Evolutionary conservation across 2,329 filamentous ascomycete genomes (phyloP).

Genomic region (Ceratocystis lukuohia): DNA sequence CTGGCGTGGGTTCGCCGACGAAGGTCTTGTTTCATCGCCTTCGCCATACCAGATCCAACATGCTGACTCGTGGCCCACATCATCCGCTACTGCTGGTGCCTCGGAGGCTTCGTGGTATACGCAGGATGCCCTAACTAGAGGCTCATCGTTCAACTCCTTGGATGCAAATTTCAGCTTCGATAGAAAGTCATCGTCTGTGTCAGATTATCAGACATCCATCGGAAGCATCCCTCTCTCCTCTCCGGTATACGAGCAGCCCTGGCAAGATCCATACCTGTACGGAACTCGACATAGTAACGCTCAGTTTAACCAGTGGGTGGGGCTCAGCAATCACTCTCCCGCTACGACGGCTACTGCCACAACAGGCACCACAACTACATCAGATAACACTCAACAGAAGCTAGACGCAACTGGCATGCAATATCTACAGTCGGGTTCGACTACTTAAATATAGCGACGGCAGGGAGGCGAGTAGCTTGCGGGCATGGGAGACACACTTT

Average conservation of each 20-base stretch:
- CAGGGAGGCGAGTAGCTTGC: too few relatives aligned
- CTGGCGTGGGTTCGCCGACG: not conserved
- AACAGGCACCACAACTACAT: not conserved
- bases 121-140: not conserved
- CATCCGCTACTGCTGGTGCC: not conserved
- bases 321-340: not conserved
- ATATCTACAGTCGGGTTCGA: not conserved
- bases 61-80: not conserved
- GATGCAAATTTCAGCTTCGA: not conserved
- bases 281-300: not conserved
- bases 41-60: not conserved
- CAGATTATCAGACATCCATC: slow-evolving; percentile 2
- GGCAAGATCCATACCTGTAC: not conserved
- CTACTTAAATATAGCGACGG: too few relatives aligned
- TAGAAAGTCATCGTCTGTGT: not conserved
- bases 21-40: not conserved
- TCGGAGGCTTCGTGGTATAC: not conserved
- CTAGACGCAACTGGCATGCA: not conserved
- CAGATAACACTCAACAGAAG: not conserved
- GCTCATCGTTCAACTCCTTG: not conserved
- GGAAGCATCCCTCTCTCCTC: not conserved
- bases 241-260: not conserved
- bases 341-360: not conserved
- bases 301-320: not conserved
- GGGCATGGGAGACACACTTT: too few relatives aligned